Base-by-base conservation (phyloP, 1,284 basidiomycete genomes). In the Vanrija sp. region DNA sequence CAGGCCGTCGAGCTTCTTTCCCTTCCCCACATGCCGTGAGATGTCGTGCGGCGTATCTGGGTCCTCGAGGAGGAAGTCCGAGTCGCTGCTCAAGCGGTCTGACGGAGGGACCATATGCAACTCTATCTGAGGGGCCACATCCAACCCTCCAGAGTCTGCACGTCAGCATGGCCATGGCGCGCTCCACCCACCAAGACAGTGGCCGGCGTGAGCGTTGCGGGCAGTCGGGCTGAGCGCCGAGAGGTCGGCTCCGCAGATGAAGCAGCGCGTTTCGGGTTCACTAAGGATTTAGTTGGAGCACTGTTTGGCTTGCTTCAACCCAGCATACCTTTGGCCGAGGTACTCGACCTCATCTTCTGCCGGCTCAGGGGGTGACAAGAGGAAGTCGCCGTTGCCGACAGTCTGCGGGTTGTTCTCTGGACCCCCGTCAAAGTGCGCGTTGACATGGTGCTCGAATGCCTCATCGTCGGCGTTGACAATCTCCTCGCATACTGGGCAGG, bases 361-460 rank as follows among this genome's bases (percentile, higher is more conserved):
- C 12, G 34, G 14, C 34, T 5, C 10, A 12, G 5, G 40, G n/a
- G 42, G 42, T 38, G 25, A 18, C 46, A 14, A 23, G 39, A 23
- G 10, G 28, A 38, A 25, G 14, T 16, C 51, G 12, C 7, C 40
- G 26, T 23, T 28, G 29, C 9, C n/a, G 6, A 21, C 26, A 18
- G 3, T 42, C 3, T 7, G 7, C 38, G 40, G 15, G 16, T 19
- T n/a, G 15, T 34, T 43, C 23, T 43, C 29, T 9, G 10, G 16
- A 23, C 19, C n/a, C 12, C 8, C 38, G 5, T 57, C 56, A 53
- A 73, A 71, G 53, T 72, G 70, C 2, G 57, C 49, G 49, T 73
- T 69, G 43, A 73, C 69, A 54, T 73, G 71, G 38, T 67, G 62
- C 14, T 54, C 56, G 49, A 69, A 66, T 0, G 64, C 66, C 1